Conservation (phyloP, 2,329 filamentous ascomycete genomes). For the Pezicula neosporulosa region DNA sequence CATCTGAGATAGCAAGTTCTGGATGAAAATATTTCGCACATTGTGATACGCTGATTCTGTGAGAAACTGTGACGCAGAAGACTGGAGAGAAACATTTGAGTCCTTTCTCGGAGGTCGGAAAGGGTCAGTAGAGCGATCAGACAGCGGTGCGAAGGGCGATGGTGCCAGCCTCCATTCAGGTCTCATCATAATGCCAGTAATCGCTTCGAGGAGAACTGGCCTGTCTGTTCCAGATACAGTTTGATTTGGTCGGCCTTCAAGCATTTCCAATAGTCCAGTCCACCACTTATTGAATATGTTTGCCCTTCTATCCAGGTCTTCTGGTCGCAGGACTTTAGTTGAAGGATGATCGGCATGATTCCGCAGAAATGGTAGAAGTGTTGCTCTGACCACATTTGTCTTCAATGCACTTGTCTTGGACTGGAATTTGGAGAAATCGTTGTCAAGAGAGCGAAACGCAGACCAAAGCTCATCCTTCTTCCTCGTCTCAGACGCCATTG, state of each 20-base stretch:
- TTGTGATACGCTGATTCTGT: conserved; percentile 70
- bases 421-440: conserved; percentile 66
- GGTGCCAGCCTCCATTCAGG: conserved; percentile 65
- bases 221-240: conserved; percentile 67
- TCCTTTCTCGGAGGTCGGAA: conserved; percentile 15
- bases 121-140: conserved; percentile 33
- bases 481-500: conserved; percentile 31
- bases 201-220: conserved; percentile 65
- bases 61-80: conserved; percentile 61
- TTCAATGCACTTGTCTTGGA: conserved; percentile 66
- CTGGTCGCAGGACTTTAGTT: conserved; percentile 54
- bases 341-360: conserved; percentile 57
- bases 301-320: conserved; percentile 65
- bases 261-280: conserved; percentile 65
- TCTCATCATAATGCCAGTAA: conserved; percentile 66
- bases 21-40: conserved; percentile 65
- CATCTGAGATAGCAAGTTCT: conserved; percentile 68
- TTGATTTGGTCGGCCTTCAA: conserved; percentile 65
- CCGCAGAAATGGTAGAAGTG: conserved; percentile 62
- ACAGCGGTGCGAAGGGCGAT: conserved; percentile 51
- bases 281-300: conserved; percentile 75
- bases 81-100: conserved; percentile 52
- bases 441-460: conserved; percentile 64
- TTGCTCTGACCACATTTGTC: conserved; percentile 62
- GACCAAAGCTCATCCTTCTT: conserved; percentile 70